A percentile compares a stretch with the other conserved stretches of the same genome.
These are phyloP conservation scores for Stramenopiles sp. DNA, from an alignment of 352 stramenopile species.

Conservation along the genomic window DNA sequence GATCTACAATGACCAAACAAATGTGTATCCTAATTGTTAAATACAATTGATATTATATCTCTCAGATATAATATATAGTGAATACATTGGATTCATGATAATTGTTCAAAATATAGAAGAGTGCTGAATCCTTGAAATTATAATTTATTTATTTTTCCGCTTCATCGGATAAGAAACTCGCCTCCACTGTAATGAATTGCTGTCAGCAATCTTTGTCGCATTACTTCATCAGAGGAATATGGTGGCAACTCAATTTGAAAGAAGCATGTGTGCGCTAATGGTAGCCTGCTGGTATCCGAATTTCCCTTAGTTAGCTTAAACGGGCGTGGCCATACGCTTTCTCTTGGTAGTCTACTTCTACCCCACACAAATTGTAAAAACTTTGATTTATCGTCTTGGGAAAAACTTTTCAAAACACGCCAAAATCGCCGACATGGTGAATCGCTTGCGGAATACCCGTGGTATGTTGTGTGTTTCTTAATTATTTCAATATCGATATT, in stretches of 20 bases:
- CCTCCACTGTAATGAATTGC: slow-evolving; percentile 22
- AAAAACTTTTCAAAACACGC: slow-evolving; percentile 42
- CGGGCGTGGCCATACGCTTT: slow-evolving; percentile 11
- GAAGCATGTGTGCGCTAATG: slow-evolving; percentile 36
- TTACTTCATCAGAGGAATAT: slow-evolving; percentile 24
- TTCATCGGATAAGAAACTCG: slow-evolving; percentile 10
- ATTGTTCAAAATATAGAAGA: too few species aligned
- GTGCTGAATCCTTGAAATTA: too few species aligned
- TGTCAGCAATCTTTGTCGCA: slow-evolving; percentile 35
- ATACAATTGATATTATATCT: too few species aligned
- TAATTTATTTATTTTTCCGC: too few species aligned
- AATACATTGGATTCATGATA: too few species aligned
- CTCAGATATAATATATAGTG: too few species aligned
- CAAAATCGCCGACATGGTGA: slow-evolving; percentile 24
- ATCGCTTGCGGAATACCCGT: slow-evolving; percentile 25
- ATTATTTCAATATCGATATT: slow-evolving; percentile 24
- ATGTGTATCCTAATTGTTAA: too few species aligned
- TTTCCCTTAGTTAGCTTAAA: slow-evolving; percentile 9
- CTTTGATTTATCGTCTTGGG: slow-evolving; percentile 42
- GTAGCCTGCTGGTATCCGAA: slow-evolving; percentile 22
- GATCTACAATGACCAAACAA: too few species aligned
- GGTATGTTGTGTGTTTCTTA: slow-evolving; percentile 24
- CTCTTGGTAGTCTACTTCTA: slow-evolving; percentile 28
- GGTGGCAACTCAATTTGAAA: slow-evolving; percentile 27
- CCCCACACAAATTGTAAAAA: slow-evolving; percentile 64